Conservation (phyloP, 257 asterid genomes). For the Lantana camara region DNA sequence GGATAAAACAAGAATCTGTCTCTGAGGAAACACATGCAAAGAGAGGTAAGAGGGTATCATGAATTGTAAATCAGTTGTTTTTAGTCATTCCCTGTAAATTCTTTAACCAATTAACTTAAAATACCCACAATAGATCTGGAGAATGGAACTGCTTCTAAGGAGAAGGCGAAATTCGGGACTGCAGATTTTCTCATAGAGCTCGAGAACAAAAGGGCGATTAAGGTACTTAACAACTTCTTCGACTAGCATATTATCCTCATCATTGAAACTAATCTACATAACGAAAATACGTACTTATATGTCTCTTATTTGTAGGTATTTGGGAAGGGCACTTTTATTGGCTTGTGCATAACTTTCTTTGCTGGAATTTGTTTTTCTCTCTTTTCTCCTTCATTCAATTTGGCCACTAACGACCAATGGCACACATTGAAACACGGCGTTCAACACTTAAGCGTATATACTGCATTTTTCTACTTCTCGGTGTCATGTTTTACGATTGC, state of each 20-base stretch:
- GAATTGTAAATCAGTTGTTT: neutral
- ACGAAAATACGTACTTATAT: neutral
- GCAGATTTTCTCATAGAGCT: slow-evolving; percentile 79
- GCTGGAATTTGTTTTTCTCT: slow-evolving; percentile 89
- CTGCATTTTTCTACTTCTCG: slow-evolving; percentile 94
- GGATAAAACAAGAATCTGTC: slow-evolving; percentile 34
- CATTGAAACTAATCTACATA: neutral
- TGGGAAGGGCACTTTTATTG: slow-evolving; percentile 78
- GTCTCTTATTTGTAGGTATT: slow-evolving; percentile 54
- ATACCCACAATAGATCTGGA: slow-evolving; percentile 41
- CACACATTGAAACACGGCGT: slow-evolving; percentile 59
- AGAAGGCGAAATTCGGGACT: slow-evolving; percentile 77
- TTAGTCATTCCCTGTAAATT: neutral
- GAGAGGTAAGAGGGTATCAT: slow-evolving; percentile 29
- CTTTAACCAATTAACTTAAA: neutral
- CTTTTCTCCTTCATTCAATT: slow-evolving; percentile 87
- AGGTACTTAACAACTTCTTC: neutral
- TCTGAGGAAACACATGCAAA: slow-evolving; percentile 30
- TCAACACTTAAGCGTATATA: slow-evolving; percentile 79
- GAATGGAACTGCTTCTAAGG: slow-evolving; percentile 44
- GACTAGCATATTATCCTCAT: neutral
- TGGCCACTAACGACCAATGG: slow-evolving; percentile 96
- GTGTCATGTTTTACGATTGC: slow-evolving; percentile 73
- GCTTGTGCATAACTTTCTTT: slow-evolving; percentile 76
- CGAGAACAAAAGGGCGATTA: slow-evolving; percentile 73